Base-by-base conservation (phyloP, 2,329 filamentous ascomycete species). In the Cercospora zeae-maydis region DNA sequence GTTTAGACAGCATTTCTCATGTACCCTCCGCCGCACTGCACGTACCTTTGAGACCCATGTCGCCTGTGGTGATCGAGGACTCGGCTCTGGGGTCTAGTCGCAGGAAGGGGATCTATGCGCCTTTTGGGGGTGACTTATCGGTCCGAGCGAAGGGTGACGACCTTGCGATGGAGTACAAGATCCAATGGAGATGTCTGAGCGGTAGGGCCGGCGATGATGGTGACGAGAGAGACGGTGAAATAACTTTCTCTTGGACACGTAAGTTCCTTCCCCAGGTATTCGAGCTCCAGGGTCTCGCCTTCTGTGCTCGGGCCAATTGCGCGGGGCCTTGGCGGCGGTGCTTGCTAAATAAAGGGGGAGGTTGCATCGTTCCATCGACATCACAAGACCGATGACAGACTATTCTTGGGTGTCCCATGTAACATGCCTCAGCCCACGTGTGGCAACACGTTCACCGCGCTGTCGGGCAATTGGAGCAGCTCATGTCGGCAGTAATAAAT, bases 161-260 rank as follows among this genome's bases (percentile, higher is more conserved):
- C 69, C 71, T 71, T 73, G 72, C 72, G 72, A 66, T 74, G 72
- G 72, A 74, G 72, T 74, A 73, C 72, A 74, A 74, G 72, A 63
- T 52, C 33, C 58, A 60, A 42, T 53, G 31, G 19, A n/a, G 33
- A 30, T 14, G 31, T 36, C 27, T 34, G 37, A 16, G 33, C n/a
- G 5, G 45, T 30, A 42, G 36, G 45, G 31, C 30, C 13, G 21
- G 58, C 13, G 27, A 19, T 52, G 16, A 19, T 27, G 14, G 30
- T 24, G 47, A 51, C 24, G 42, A 34, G 24, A 16, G 34, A 49
- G 33, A 19, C 49, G n/a, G 45, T 36, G 42, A 52, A 49, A 51
- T 58, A 37, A 58, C 56, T 34, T 58, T 24, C 39, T 39, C 47
- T 52, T 52, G 53, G 33, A 56, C 53, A 56, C 53, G 53, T 56